Base-by-base conservation (phyloP, 108 stramenopile genomes). In the Nitzschia putrida region DNA sequence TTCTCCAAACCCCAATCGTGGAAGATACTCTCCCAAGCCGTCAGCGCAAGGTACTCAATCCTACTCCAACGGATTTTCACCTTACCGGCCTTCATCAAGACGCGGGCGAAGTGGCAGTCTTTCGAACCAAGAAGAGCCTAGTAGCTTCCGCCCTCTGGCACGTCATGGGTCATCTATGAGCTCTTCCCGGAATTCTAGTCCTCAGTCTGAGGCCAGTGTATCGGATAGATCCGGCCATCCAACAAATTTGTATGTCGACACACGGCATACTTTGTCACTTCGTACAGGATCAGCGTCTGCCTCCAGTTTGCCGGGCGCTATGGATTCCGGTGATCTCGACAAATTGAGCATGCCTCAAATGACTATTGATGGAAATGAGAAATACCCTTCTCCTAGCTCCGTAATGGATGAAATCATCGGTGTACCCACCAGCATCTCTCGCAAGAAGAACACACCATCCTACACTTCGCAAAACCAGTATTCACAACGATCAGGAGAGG, bases 281-380 rank as follows among this genome's bases (percentile, higher is more conserved):
- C 26, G 21, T 8, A n/a, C 12, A 34, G 34, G 39, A 1, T 20
- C 13, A 2, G n/a, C 16, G 3, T 60, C 58, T 12, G 8, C 13
- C 2, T 60, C 39, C 21, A 16, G 23, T 21, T 13, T 25, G 20
- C 22, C 24, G 26, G 52, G 24, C 1, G 21, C 8, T n/a, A 53
- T 68, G 67, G 67, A 68, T 39, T 43, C 26, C 22, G 8, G 9
- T 7, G 56, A 25, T 43, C 37, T 68, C 21, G 67, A 68, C 54
- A 39, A 57, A 38, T 56, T 68, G 67, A 68, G 67, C 42, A 57
- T 68, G 67, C 67, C 67, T 10, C 54, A 24, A 16, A 68, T 68
- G 67, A 52, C 51, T 2, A 68, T 63, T 22, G 44, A 63, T 47
- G 41, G 45, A 20, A 66, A 38, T 10, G 21, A 29, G 18, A 55